phyloP scores from a whole-genome alignment of 2,329 filamentous ascomycete genomes.

The Sporothrix phasma region DNA sequence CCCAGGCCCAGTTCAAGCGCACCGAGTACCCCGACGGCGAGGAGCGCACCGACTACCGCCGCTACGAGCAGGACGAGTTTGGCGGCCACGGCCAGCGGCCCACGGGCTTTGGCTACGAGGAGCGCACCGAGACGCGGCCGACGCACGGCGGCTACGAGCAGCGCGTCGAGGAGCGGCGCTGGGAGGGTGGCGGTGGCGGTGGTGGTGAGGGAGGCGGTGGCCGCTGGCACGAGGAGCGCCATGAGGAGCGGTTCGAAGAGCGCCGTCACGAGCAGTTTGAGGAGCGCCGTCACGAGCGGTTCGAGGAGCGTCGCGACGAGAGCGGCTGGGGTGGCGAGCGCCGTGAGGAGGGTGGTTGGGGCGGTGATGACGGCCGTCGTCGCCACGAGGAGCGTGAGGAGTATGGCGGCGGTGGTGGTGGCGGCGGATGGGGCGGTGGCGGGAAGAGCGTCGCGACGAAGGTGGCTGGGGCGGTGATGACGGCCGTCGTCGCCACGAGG shows the following conservation, averaged over 20 bases:
- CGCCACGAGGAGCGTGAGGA: constrained; percentile 23
- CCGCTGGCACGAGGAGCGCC: constrained; percentile 19
- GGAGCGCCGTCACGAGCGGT: constrained; percentile 5
- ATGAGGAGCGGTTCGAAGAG: constrained; percentile 16
- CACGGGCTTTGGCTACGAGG: constrained; percentile 45
- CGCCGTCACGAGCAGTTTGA: constrained; percentile 6
- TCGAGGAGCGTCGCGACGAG: constrained; percentile 20
- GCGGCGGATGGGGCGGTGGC: not conserved
- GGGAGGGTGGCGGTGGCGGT: constrained; percentile 25
- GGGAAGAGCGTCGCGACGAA: constrained; percentile 15
- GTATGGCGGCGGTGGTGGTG: constrained; percentile 7
- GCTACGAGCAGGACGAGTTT: constrained; percentile 44
- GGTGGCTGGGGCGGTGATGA: too few species aligned
- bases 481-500: constrained; percentile 15
- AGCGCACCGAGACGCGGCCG: constrained; percentile 45
- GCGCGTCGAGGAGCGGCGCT: constrained; percentile 41
- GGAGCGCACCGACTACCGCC: constrained; percentile 48
- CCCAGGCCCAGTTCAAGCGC: constrained; percentile 49
- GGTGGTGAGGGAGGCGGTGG: constrained; percentile 15
- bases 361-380: constrained; percentile 11
- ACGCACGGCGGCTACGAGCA: constrained; percentile 45
- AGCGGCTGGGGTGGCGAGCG: constrained; percentile 15
- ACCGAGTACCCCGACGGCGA: constrained; percentile 50
- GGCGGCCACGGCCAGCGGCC: constrained; percentile 27
- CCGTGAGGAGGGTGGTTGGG: constrained; percentile 14